These are phyloP conservation scores for Pichia scutulata DNA, from an alignment of 805 yeast genomes.

Conservation along the genomic window DNA sequence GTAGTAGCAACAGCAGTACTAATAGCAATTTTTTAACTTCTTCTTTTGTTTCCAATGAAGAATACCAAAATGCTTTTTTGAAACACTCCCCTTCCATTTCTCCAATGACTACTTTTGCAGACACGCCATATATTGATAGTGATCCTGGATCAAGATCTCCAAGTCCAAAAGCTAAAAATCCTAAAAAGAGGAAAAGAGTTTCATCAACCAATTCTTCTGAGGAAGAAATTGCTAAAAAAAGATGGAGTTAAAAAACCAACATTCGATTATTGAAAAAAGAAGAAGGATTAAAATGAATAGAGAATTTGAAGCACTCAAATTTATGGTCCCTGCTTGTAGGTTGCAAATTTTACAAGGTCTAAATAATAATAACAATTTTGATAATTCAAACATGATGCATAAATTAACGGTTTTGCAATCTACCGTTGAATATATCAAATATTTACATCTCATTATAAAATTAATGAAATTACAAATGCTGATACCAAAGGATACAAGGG, in stretches of 20 bases:
- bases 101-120: constrained; percentile 23
- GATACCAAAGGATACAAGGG: constrained; percentile 18
- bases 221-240: constrained; percentile 34
- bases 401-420: constrained; percentile 74
- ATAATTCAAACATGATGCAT: constrained; percentile 43
- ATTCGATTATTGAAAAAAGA: constrained; percentile 73
- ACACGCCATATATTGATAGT: constrained; percentile 13
- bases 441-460: constrained; percentile 53
- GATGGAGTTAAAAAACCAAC: constrained; percentile 48
- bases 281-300: constrained; percentile 72
- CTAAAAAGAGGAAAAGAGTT: constrained; percentile 18
- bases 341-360: constrained; percentile 30
- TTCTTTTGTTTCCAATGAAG: constrained; percentile 24
- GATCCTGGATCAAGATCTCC: neutral
- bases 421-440: constrained; percentile 73
- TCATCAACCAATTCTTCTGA: constrained; percentile 22
- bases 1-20: neutral
- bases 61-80: constrained; percentile 18
- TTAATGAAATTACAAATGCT: constrained; percentile 41
- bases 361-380: constrained; percentile 22
- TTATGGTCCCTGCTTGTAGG: constrained; percentile 72
- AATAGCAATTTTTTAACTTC: constrained; percentile 25
- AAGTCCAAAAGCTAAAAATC: neutral
- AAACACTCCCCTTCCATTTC: constrained; percentile 28
- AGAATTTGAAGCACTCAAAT: constrained; percentile 75